Evolutionary conservation across 495 filamentous ascomycete species (phyloP).

Genomic region (Niebla homalea): DNA sequence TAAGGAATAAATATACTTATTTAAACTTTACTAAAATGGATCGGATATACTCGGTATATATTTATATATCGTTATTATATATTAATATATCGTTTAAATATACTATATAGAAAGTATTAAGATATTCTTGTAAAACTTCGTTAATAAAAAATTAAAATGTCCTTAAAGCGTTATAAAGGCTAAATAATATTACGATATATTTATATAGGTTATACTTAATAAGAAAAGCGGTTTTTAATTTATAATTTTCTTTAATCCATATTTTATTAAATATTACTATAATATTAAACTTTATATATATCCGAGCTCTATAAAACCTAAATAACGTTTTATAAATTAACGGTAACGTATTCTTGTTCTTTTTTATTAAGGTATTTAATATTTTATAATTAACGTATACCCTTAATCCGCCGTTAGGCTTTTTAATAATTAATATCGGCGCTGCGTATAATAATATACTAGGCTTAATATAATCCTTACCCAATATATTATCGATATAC

Average conservation of each 20-base stretch:
- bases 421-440: neutral
- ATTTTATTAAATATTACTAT: no score
- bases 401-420: neutral
- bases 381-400: neutral
- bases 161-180: no score
- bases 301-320: neutral
- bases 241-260: no score
- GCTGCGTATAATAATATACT: neutral
- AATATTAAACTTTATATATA: no score
- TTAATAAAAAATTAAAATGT: no score
- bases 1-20: neutral
- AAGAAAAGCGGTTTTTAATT: no score
- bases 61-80: no score
- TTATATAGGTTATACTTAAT: no score
- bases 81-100: neutral
- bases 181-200: no score
- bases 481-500: neutral
- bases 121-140: no score
- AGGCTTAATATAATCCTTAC: neutral
- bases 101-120: neutral
- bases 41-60: no score
- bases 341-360: neutral
- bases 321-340: neutral
- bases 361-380: neutral
- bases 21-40: neutral